These are phyloP conservation scores for Boletus vinaceobasis DNA, from an alignment of 768 basidiomycete species.

Conservation along the genomic window DNA sequence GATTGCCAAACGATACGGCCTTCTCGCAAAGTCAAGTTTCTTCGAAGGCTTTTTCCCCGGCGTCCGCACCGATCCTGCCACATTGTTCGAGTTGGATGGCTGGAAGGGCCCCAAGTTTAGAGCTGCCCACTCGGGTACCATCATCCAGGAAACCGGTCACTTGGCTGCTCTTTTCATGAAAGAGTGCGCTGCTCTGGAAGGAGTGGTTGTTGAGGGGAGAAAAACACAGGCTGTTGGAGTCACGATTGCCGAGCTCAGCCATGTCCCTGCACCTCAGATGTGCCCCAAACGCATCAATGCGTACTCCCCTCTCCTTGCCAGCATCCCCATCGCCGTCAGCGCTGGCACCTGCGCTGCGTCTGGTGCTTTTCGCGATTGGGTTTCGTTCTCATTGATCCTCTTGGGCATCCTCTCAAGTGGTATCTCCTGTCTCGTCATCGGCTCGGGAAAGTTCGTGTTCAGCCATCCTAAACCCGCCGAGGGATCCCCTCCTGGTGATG, in stretches of 20 bases:
- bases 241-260: neutral
- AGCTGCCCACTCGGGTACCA: slow-evolving; percentile 32
- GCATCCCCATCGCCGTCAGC: slow-evolving; percentile 30
- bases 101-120: slow-evolving; percentile 30
- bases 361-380: slow-evolving; percentile 28
- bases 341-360: slow-evolving; percentile 26
- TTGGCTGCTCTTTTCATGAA: slow-evolving; percentile 50
- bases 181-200: neutral
- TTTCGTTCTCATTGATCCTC: slow-evolving; percentile 30
- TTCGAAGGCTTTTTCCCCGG: slow-evolving; percentile 34
- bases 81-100: slow-evolving; percentile 30
- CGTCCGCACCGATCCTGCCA: slow-evolving; percentile 29
- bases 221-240: neutral
- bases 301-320: slow-evolving; percentile 22
- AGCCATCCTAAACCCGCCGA: slow-evolving; percentile 21
- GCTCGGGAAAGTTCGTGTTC: slow-evolving; percentile 28
- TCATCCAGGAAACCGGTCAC: slow-evolving; percentile 38
- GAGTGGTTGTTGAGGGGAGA: neutral
- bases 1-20: slow-evolving; percentile 32
- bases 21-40: slow-evolving; percentile 30
- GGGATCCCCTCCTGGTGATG: slow-evolving; percentile 25
- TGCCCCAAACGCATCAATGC: neutral
- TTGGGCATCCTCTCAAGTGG: slow-evolving; percentile 31
- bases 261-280: neutral
- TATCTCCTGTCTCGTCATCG: slow-evolving; percentile 30